Conservation (phyloP, 768 basidiomycete species). For the Trametes elegans region DNA sequence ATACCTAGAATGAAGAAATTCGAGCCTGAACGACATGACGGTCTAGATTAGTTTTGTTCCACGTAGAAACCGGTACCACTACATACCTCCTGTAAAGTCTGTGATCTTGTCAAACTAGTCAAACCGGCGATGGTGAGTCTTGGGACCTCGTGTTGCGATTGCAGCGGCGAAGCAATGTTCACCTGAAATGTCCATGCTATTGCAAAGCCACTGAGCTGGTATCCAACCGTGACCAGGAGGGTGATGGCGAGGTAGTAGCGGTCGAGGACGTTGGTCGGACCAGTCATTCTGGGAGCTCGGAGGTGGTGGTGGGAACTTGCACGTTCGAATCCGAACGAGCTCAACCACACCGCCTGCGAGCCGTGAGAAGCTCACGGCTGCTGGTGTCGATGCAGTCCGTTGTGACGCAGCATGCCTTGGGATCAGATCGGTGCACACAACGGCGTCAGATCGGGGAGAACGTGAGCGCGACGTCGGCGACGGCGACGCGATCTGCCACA, state of each 20-base stretch:
- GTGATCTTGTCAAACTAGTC: slow-evolving; percentile 69
- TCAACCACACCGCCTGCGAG: too few species aligned
- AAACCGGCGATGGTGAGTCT: not conserved
- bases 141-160: not conserved
- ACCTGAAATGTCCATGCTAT: slow-evolving; percentile 64
- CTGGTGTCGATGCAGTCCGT: not conserved
- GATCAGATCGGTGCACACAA: not conserved
- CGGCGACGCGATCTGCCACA: not conserved
- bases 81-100: slow-evolving; percentile 58
- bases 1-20: slow-evolving; percentile 66
- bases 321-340: too few species aligned
- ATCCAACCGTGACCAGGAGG: slow-evolving; percentile 51
- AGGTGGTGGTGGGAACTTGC: too few species aligned
- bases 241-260: slow-evolving; percentile 49
- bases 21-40: slow-evolving; percentile 38
- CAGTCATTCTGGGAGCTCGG: not conserved
- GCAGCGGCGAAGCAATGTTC: not conserved
- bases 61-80: slow-evolving; percentile 7
- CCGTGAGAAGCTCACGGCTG: not conserved
- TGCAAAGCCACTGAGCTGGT: slow-evolving; percentile 59
- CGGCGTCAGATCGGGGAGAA: not conserved
- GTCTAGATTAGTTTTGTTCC: not conserved
- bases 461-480: not conserved
- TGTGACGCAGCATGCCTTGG: not conserved
- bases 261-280: slow-evolving; percentile 46